A percentile compares a stretch with the other conserved stretches of the same genome.
These are phyloP conservation scores for Micractinium sp. DNA, from an alignment of 139 green algal genomes.

Conservation along the genomic window DNA sequence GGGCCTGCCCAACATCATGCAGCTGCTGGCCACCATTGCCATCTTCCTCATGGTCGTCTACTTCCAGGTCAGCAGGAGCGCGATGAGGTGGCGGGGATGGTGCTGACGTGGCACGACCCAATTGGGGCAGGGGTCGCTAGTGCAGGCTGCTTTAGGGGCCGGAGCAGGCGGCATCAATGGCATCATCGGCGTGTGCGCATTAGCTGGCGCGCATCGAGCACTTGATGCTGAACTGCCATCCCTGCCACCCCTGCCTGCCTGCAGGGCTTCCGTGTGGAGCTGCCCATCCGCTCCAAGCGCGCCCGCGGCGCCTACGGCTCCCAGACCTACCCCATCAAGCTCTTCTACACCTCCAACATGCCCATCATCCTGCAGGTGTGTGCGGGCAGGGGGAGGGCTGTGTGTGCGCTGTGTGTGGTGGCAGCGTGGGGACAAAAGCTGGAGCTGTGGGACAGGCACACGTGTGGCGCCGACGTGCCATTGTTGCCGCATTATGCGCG, in stretches of 20 bases:
- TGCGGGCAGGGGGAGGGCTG: background rate
- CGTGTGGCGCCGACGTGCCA: too few relatives aligned
- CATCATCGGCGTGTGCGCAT: too few relatives aligned
- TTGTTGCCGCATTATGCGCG: too few relatives aligned
- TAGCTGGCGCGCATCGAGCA: too few relatives aligned
- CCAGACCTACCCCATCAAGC: constrained; percentile 98
- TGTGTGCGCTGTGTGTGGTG: background rate
- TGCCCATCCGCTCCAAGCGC: constrained; percentile 95
- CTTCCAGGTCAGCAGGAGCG: constrained; percentile 83
- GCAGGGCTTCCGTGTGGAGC: constrained; percentile 97
- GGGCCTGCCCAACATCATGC: constrained; percentile 98
- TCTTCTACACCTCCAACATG: constrained; percentile 99
- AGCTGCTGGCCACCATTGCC: constrained; percentile 94
- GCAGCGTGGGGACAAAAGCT: too few relatives aligned
- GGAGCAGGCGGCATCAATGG: background rate
- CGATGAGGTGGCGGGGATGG: too few relatives aligned
- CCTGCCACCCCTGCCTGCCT: background rate
- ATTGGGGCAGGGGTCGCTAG: too few relatives aligned
- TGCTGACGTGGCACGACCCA: too few relatives aligned
- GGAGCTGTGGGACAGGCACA: too few relatives aligned
- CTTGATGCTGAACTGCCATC: background rate
- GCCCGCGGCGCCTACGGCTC: constrained; percentile 73
- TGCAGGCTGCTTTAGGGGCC: too few relatives aligned
- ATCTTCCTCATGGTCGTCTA: constrained; percentile 99
- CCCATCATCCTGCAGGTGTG: constrained; percentile 97